Evolutionary conservation across 2,329 filamentous ascomycete genomes (phyloP).

Genomic region (Trichophyton simii): DNA sequence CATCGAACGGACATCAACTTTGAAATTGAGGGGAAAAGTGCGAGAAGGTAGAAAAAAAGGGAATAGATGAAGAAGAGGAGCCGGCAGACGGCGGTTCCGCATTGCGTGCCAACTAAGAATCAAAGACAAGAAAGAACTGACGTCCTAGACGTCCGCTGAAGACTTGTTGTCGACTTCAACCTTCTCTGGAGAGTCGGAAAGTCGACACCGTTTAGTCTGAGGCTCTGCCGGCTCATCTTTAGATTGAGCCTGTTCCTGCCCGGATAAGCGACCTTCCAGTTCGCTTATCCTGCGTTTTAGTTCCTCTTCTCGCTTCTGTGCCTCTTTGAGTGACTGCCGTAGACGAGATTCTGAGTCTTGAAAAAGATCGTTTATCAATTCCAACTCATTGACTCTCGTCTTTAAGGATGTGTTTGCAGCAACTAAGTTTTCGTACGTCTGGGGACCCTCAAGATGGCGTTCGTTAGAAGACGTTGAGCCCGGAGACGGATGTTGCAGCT

Average conservation of each 20-base stretch:
- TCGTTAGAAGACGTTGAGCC: conserved; percentile 46
- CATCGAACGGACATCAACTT: neutral
- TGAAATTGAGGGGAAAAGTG: neutral
- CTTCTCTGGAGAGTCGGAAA: conserved; percentile 25
- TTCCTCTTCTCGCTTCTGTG: conserved; percentile 64
- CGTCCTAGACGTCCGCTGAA: neutral
- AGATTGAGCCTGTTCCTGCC: conserved; percentile 15
- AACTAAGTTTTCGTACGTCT: conserved; percentile 67
- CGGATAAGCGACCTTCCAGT: conserved; percentile 46
- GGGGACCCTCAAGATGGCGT: conserved; percentile 56
- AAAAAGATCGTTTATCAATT: conserved; percentile 83
- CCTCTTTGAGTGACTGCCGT: conserved; percentile 58
- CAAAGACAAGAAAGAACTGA: neutral
- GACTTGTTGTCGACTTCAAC: neutral
- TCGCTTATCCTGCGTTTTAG: conserved; percentile 74
- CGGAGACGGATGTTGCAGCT: conserved; percentile 47
- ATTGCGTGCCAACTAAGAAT: neutral
- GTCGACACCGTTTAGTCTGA: conserved; percentile 43
- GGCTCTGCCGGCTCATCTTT: conserved; percentile 32
- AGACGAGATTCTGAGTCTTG: conserved; percentile 47
- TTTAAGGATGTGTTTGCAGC: conserved; percentile 78
- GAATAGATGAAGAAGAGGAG: neutral
- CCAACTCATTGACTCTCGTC: conserved; percentile 86
- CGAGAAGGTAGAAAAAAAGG: neutral
- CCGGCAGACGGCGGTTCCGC: neutral